Base-by-base conservation (phyloP, 257 asterid species). In the Solanum sparsipilum region DNA sequence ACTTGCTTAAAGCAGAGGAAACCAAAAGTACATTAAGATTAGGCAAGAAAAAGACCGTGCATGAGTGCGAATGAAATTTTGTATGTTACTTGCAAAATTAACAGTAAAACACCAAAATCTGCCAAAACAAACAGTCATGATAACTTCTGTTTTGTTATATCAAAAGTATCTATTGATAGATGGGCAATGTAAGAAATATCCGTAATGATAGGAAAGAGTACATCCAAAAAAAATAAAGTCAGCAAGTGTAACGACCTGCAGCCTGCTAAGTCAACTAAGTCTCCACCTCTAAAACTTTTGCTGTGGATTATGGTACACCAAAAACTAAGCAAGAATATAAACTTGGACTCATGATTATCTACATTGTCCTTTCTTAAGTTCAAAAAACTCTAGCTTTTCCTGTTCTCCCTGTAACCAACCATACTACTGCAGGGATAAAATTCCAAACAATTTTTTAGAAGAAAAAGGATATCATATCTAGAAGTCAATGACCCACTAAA, bases 1-100 rank as follows among this genome's bases (percentile, higher is more conserved):
- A 90, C 92, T 89, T 88, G 91, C 99, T 96, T 71, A 38, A 87
- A 83, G 63, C 86, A 83, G 73, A 86, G 52, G 46, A 67, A 88
- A 82, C 44, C 70, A 48, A 48, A 79, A 79, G 27, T 16, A 29
- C 31, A 82, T 82, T 29, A 82, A 48, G 71, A 82, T 48, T 48
- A 31, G 70, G 41, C 70, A 48, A 46, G 70, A 16, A 76, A n/a
- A 23, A 76, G 35, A 29, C 21, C 5, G 8, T 39, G 32, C 52
- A 74, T 36, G 83, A 74, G 29, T 39, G 83, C 2, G 7, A 38
- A 7, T n/a, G n/a, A n/a, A 76, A 39, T 6, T 23, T 6, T 13
- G 12, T 23, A 76, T 39, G 23, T 6, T 76, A n/a, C 13, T 76
- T n/a, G 35, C 84, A 76, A n/a, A 39, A 38, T 25, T 76, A 12